A percentile compares a stretch with the other conserved stretches of the same genome.
Evolutionary conservation across 768 basidiomycete species (phyloP).

Genomic region (Kondoa subrosea): DNA sequence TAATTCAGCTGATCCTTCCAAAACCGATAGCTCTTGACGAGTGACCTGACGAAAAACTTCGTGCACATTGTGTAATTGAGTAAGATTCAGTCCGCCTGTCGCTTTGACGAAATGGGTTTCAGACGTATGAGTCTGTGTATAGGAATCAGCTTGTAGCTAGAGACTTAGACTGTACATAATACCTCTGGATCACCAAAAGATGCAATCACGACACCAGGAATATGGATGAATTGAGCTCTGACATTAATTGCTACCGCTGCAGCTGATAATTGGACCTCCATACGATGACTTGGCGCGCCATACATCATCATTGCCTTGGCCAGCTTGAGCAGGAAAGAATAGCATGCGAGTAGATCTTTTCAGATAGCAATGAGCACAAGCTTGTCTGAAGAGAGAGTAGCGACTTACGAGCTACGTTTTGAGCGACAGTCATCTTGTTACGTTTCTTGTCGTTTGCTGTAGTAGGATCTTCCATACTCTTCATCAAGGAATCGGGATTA

Average conservation of each 20-base stretch:
- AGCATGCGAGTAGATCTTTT: slow-evolving; percentile 52
- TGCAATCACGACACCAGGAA: slow-evolving; percentile 42
- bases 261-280: slow-evolving; percentile 73
- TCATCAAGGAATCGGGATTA: slow-evolving; percentile 12
- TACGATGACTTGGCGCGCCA: slow-evolving; percentile 79
- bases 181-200: slow-evolving; percentile 55
- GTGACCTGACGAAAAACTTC: slow-evolving; percentile 66
- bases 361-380: background rate
- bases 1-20: slow-evolving; percentile 48
- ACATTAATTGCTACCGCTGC: slow-evolving; percentile 74
- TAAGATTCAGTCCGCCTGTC: slow-evolving; percentile 46
- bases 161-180: background rate
- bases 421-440: slow-evolving; percentile 17
- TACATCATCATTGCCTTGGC: slow-evolving; percentile 74
- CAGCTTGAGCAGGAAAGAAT: slow-evolving; percentile 66
- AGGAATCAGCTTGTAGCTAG: background rate
- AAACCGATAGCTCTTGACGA: slow-evolving; percentile 75
- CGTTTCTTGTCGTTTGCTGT: slow-evolving; percentile 8
- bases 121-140: slow-evolving; percentile 43
- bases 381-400: background rate
- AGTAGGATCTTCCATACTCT: background rate
- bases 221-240: slow-evolving; percentile 73
- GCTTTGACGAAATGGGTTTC: slow-evolving; percentile 74
- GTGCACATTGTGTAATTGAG: slow-evolving; percentile 67
- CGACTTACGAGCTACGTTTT: slow-evolving; percentile 20